Evolutionary conservation across 2,329 filamentous ascomycete genomes (phyloP).

Genomic region (Xylaria polymorpha): DNA sequence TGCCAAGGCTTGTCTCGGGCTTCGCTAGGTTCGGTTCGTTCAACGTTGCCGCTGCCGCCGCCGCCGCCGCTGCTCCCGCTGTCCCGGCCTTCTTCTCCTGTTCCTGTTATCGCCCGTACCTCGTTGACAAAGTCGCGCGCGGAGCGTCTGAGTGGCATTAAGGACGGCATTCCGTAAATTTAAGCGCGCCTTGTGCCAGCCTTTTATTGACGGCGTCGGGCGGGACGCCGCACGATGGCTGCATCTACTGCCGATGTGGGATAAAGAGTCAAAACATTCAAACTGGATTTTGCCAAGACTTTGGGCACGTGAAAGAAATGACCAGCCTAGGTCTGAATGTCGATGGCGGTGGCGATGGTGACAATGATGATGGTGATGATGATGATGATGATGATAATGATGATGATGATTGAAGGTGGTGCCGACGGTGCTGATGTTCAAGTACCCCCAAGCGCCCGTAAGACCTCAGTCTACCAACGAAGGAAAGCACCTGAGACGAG

Average conservation of each 20-base stretch:
- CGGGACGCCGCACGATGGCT: slow-evolving; percentile 36
- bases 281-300: background rate
- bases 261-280: slow-evolving; percentile 9
- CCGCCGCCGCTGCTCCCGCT: background rate
- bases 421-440: slow-evolving; percentile 2
- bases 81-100: slow-evolving; percentile 30
- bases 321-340: slow-evolving; percentile 1
- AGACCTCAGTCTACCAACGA: slow-evolving; percentile 14
- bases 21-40: slow-evolving; percentile 26
- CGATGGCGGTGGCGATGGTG: slow-evolving; percentile 1
- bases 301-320: background rate
- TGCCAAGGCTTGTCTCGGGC: slow-evolving; percentile 26
- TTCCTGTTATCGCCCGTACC: slow-evolving; percentile 35
- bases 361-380: background rate
- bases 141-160: slow-evolving; percentile 44
- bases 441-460: slow-evolving; percentile 6
- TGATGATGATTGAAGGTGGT: slow-evolving; percentile 2
- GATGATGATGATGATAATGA: slow-evolving; percentile 1
- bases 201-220: slow-evolving; percentile 35
- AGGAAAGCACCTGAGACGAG: slow-evolving; percentile 38
- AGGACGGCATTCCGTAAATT: slow-evolving; percentile 43
- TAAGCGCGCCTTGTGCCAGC: slow-evolving; percentile 29
- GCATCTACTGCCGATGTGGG: slow-evolving; percentile 34
- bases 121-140: slow-evolving; percentile 43
- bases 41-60: slow-evolving; percentile 6